Percentiles rank a stretch among this genome's conserved stretches.
Conservation (phyloP, 345 rosid species). For the Dipteronia dyeriana region DNA sequence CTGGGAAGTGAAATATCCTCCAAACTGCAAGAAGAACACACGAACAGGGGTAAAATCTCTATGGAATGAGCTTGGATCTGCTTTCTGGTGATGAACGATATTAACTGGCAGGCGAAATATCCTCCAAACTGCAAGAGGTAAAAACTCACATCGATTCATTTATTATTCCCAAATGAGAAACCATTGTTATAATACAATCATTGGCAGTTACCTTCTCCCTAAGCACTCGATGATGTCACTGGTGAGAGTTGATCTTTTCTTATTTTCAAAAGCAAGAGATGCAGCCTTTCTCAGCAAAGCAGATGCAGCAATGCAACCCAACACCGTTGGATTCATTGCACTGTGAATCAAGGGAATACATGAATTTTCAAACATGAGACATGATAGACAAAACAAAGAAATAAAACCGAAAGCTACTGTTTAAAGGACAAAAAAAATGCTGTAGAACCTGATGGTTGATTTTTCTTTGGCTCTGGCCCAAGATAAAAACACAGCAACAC, state of each 20-base stretch:
- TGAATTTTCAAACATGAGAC: not conserved
- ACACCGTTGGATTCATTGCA: constrained; percentile 56
- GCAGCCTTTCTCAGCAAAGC: constrained; percentile 90
- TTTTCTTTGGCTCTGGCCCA: constrained; percentile 70
- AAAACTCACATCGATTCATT: not conserved
- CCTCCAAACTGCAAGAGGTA: constrained; percentile 59
- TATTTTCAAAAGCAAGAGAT: constrained; percentile 60
- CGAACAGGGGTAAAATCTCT: not conserved
- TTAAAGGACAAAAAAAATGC: not conserved
- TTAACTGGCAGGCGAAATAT: constrained; percentile 55
- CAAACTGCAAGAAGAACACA: constrained; percentile 46
- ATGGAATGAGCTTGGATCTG: not conserved
- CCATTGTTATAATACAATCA: not conserved
- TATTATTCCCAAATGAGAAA: not conserved
- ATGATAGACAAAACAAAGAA: not conserved
- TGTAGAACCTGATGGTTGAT: constrained; percentile 42
- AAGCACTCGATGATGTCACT: constrained; percentile 72
- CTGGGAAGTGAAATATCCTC: constrained; percentile 63
- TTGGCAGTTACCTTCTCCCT: constrained; percentile 60
- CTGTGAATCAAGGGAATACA: constrained; percentile 22
- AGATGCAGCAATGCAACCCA: constrained; percentile 92
- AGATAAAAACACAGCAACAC: constrained; percentile 83
- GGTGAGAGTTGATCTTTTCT: constrained; percentile 84
- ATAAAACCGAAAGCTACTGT: not conserved
- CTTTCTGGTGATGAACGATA: not conserved